phyloP scores from a whole-genome alignment of 2,329 filamentous ascomycete genomes.

The Rutstroemia sp. region DNA sequence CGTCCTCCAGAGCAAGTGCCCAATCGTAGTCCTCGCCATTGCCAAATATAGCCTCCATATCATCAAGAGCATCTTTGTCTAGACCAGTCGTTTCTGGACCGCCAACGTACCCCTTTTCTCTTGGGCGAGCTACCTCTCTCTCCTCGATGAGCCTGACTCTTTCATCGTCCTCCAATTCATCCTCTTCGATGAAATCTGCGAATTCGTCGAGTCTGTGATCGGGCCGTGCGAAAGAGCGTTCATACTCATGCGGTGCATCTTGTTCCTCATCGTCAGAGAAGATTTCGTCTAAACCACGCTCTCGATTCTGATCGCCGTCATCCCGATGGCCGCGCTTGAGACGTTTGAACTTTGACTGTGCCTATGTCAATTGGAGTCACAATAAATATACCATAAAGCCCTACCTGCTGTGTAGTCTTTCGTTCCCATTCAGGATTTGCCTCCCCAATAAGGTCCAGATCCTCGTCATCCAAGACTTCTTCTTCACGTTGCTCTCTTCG shows the following conservation, averaged over 20 bases:
- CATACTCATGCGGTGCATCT: constrained; percentile 42
- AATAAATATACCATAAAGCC: constrained; percentile 15
- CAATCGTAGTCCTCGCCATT: constrained; percentile 95
- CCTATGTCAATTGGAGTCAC: constrained; percentile 17
- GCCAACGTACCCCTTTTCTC: constrained; percentile 59
- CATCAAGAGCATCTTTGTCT: constrained; percentile 87
- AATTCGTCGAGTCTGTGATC: constrained; percentile 68
- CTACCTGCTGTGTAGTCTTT: constrained; percentile 62
- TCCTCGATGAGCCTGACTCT: constrained; percentile 75
- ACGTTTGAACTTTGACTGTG: constrained; percentile 85
- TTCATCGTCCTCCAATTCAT: constrained; percentile 84
- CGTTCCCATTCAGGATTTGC: constrained; percentile 64
- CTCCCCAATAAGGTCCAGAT: constrained; percentile 89
- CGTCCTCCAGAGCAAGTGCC: constrained; percentile 82
- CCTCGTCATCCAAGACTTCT: constrained; percentile 82
- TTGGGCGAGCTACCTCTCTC: constrained; percentile 77
- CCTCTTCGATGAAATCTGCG: constrained; percentile 95
- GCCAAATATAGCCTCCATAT: constrained; percentile 94
- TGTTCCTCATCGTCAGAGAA: constrained; percentile 93
- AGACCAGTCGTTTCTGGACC: constrained; percentile 76
- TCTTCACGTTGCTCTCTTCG: constrained; percentile 75
- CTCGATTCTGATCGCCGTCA: constrained; percentile 58
- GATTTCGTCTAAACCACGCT: constrained; percentile 79
- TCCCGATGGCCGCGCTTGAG: constrained; percentile 85
- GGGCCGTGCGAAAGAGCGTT: constrained; percentile 30